Conservation (phyloP, 129 eudicot genomes). For the Rutidosis leptorrhynchoides region DNA sequence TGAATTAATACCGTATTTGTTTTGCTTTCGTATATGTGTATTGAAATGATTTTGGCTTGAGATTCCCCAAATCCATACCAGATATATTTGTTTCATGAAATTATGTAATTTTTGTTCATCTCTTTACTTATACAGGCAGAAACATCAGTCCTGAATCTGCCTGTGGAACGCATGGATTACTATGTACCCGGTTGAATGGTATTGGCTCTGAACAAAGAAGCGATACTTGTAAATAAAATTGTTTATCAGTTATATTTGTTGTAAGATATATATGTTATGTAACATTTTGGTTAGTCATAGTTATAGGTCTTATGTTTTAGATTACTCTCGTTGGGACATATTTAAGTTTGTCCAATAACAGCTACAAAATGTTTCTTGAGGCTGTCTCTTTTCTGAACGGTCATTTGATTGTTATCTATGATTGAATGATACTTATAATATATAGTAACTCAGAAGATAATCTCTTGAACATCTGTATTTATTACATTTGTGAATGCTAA, state of each 20-base stretch:
- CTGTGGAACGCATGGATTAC: conserved; percentile 97
- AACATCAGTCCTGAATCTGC: conserved; percentile 80
- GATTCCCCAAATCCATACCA: not conserved
- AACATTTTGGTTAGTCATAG: not conserved
- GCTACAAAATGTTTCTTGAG: not conserved
- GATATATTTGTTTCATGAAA: not conserved
- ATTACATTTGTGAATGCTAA: too few species aligned
- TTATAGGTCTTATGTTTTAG: not conserved
- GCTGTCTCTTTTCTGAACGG: not conserved
- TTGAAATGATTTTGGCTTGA: not conserved
- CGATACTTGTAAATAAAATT: conserved; percentile 29
- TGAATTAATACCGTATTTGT: not conserved
- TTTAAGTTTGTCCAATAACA: not conserved
- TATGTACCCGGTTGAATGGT: conserved; percentile 72
- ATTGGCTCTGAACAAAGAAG: not conserved
- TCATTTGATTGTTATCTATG: not conserved
- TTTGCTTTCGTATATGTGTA: not conserved
- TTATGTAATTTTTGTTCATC: not conserved
- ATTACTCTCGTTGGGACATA: not conserved
- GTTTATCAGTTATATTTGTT: conserved; percentile 14
- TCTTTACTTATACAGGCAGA: conserved; percentile 54
- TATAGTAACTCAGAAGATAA: too few species aligned
- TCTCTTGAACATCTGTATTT: too few species aligned
- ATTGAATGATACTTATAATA: not conserved
- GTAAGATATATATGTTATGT: conserved; percentile 21